Conservation (phyloP, 129 eudicot species). For the Pseudognaphalium luteoalbum region DNA sequence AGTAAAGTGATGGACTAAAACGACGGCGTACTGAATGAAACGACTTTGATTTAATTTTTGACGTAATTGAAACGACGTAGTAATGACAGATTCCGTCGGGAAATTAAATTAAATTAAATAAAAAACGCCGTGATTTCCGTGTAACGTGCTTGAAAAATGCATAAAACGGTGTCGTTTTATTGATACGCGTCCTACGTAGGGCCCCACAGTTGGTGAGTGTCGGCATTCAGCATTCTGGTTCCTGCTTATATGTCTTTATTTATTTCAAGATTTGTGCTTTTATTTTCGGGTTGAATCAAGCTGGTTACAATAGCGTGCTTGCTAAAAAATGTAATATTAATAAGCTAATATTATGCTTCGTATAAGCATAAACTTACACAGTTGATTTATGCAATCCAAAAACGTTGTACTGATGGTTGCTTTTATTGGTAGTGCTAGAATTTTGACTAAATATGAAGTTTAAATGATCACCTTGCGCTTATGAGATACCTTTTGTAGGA, state of each 20-base stretch:
- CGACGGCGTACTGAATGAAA: neutral
- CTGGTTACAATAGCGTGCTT: no score
- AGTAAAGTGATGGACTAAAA: neutral
- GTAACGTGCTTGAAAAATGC: slow-evolving; percentile 10
- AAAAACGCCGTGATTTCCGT: slow-evolving; percentile 32
- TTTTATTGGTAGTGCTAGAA: no score
- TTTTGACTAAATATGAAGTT: neutral
- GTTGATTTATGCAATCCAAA: neutral
- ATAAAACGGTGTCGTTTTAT: slow-evolving; percentile 5
- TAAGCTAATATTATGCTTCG: neutral
- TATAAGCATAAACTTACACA: neutral
- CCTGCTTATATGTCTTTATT: no score
- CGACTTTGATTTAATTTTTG: neutral
- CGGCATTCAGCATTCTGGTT: slow-evolving; percentile 5
- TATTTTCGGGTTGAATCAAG: no score
- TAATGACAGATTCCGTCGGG: slow-evolving; percentile 14
- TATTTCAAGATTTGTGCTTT: no score
- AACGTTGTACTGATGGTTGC: no score
- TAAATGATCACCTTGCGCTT: neutral
- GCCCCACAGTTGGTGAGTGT: slow-evolving; percentile 21
- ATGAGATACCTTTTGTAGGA: neutral
- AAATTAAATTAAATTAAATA: slow-evolving; percentile 4
- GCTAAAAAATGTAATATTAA: neutral
- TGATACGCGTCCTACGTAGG: slow-evolving; percentile 20
- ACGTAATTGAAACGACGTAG: slow-evolving; percentile 16